These are phyloP conservation scores for Paraphaeosphaeria minitans DNA, from an alignment of 2,329 filamentous ascomycete species.

Conservation along the genomic window DNA sequence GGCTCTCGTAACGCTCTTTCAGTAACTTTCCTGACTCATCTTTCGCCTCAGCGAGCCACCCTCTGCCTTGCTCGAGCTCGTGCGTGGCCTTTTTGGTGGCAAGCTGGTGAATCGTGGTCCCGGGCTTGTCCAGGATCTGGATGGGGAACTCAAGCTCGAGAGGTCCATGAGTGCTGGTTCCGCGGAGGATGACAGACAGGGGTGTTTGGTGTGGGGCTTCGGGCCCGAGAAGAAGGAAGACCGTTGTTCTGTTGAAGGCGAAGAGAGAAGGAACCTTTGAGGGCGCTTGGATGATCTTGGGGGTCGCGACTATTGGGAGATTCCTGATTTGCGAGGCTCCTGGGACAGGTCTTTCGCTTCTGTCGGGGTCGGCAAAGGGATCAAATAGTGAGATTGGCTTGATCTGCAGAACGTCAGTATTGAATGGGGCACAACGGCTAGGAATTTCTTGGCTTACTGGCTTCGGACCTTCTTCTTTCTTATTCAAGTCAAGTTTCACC, in stretches of 20 bases:
- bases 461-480: conserved; percentile 18
- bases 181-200: conserved; percentile 63
- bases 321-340: conserved; percentile 58
- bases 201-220: conserved; percentile 54
- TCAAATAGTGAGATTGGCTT: conserved; percentile 67
- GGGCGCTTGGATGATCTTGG: conserved; percentile 68
- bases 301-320: conserved; percentile 59
- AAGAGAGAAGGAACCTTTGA: conserved; percentile 67
- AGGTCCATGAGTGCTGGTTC: conserved; percentile 61
- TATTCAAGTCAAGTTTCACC: conserved; percentile 42
- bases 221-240: conserved; percentile 69
- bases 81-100: conserved; percentile 70
- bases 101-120: conserved; percentile 70
- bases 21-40: conserved; percentile 46
- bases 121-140: conserved; percentile 51
- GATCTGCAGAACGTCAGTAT: conserved; percentile 32
- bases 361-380: conserved; percentile 51
- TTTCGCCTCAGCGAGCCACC: conserved; percentile 58
- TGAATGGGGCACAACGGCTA: conserved; percentile 5
- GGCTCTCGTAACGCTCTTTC: conserved; percentile 52
- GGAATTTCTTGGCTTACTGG: conserved; percentile 16
- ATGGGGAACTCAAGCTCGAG: conserved; percentile 70
- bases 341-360: conserved; percentile 36
- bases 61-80: conserved; percentile 72
- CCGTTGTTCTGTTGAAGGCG: conserved; percentile 67